These are phyloP conservation scores for Trametes villosa DNA, from an alignment of 768 basidiomycete species.

Conservation along the genomic window DNA sequence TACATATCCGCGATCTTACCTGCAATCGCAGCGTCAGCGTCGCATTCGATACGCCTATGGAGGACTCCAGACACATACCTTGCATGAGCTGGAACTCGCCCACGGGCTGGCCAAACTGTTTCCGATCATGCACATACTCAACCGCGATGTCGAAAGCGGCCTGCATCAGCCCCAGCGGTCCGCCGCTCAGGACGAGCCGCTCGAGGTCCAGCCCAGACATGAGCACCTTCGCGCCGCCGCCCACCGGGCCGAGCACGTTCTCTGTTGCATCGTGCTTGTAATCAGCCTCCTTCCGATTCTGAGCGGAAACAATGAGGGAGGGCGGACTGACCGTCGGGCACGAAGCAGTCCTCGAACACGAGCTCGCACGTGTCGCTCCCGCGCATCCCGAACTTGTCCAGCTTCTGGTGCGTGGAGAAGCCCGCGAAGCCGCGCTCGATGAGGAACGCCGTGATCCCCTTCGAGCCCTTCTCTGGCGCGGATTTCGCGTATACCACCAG, in stretches of 20 bases:
- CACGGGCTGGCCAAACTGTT: constrained; percentile 87
- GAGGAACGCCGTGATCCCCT: constrained; percentile 92
- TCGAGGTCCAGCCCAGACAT: constrained; percentile 96
- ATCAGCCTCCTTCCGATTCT: not conserved
- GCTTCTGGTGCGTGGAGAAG: constrained; percentile 87
- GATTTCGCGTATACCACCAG: constrained; percentile 94
- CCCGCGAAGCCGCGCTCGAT: constrained; percentile 82
- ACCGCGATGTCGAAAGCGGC: constrained; percentile 86
- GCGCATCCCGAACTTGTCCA: constrained; percentile 97
- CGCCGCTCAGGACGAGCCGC: constrained; percentile 88
- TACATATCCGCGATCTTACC: constrained; percentile 94
- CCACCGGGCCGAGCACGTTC: constrained; percentile 81
- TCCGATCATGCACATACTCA: constrained; percentile 90
- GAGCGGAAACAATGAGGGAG: not conserved
- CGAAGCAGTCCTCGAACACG: constrained; percentile 87
- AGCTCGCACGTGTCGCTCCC: constrained; percentile 95
- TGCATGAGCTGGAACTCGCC: constrained; percentile 97
- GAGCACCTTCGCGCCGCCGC: constrained; percentile 82
- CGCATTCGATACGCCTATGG: not conserved
- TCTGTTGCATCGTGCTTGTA: constrained; percentile 45
- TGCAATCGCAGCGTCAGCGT: constrained; percentile 32
- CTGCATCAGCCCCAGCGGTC: constrained; percentile 67
- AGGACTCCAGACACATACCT: constrained; percentile 50
- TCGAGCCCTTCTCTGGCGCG: constrained; percentile 72
- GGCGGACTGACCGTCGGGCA: constrained; percentile 71